Conservation (phyloP, 495 filamentous ascomycete genomes). For the Lophiostoma macrostomum region DNA sequence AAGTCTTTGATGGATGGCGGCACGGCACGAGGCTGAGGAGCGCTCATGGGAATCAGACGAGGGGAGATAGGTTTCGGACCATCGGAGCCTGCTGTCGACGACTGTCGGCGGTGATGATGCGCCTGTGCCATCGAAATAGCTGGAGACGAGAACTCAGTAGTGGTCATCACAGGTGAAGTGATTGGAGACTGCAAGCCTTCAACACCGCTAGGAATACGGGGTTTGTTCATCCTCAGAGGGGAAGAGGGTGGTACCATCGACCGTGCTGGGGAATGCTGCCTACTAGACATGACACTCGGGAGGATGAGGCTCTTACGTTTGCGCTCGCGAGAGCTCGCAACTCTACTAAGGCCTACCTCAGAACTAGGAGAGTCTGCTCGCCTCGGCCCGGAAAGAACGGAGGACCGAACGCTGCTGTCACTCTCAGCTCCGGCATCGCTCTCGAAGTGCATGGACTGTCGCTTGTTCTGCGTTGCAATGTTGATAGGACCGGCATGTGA, state of each 20-base stretch:
- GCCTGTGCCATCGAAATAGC: constrained; percentile 50
- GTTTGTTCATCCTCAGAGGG: constrained; percentile 81
- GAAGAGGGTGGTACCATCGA: constrained; percentile 69
- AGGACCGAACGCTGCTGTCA: constrained; percentile 82
- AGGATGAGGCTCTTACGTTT: constrained; percentile 81
- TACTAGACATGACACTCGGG: constrained; percentile 66
- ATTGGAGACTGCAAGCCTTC: constrained; percentile 82
- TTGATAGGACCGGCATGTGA: constrained; percentile 71
- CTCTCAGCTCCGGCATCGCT: constrained; percentile 76
- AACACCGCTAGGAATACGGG: constrained; percentile 68
- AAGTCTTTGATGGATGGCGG: constrained; percentile 98
- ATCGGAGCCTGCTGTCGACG: constrained; percentile 79
- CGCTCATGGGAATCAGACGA: constrained; percentile 63
- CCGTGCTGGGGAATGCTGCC: constrained; percentile 82
- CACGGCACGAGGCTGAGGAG: constrained; percentile 75
- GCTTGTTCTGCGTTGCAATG: constrained; percentile 63
- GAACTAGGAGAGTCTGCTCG: constrained; percentile 89
- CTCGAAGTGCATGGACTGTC: constrained; percentile 70
- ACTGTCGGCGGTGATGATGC: constrained; percentile 85
- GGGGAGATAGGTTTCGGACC: constrained; percentile 71
- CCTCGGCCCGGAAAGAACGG: constrained; percentile 60
- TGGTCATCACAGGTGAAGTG: constrained; percentile 79
- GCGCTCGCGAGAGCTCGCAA: constrained; percentile 68
- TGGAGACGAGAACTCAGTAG: constrained; percentile 78
- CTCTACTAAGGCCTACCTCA: constrained; percentile 68